Conservation (phyloP, 1,284 basidiomycete genomes). For the Vanrija sp. region DNA sequence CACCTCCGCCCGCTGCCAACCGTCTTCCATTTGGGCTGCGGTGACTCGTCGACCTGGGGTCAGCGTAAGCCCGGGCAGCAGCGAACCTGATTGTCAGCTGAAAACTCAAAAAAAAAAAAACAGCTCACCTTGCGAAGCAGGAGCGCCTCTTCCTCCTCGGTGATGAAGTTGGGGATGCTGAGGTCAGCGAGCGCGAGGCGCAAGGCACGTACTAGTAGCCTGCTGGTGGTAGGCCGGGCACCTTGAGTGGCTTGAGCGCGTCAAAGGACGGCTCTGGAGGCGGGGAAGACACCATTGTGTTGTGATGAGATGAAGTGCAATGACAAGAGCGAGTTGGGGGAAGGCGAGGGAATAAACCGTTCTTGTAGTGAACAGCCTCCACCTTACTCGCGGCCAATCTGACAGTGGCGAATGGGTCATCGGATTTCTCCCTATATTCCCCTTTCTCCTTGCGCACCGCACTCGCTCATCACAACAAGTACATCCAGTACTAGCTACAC, state of each 20-base stretch:
- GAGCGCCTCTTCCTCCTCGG: conserved; percentile 70
- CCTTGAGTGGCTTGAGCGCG: conserved; percentile 1
- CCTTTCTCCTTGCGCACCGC: no score
- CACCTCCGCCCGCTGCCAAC: conserved; percentile 69
- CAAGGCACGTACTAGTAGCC: conserved; percentile 31
- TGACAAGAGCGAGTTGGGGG: not conserved
- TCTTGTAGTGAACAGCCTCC: not conserved
- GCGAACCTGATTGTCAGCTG: not conserved
- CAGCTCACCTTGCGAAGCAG: conserved; percentile 64
- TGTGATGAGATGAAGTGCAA: not conserved
- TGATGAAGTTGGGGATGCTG: conserved; percentile 78
- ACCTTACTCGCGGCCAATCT: not conserved
- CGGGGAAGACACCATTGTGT: not conserved
- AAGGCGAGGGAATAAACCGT: not conserved
- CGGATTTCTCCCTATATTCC: no score
- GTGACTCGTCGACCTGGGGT: conserved; percentile 64
- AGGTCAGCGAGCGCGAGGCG: conserved; percentile 1
- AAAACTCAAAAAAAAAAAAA: not conserved
- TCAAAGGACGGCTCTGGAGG: not conserved
- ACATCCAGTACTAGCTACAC: not conserved
- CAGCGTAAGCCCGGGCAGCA: not conserved
- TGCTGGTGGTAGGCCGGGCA: conserved; percentile 27
- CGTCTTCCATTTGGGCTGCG: conserved; percentile 80
- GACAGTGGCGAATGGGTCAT: no score
- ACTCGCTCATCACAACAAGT: not conserved